These are phyloP conservation scores for Metschnikowia sp. DNA, from an alignment of 805 yeast species.

Conservation along the genomic window DNA sequence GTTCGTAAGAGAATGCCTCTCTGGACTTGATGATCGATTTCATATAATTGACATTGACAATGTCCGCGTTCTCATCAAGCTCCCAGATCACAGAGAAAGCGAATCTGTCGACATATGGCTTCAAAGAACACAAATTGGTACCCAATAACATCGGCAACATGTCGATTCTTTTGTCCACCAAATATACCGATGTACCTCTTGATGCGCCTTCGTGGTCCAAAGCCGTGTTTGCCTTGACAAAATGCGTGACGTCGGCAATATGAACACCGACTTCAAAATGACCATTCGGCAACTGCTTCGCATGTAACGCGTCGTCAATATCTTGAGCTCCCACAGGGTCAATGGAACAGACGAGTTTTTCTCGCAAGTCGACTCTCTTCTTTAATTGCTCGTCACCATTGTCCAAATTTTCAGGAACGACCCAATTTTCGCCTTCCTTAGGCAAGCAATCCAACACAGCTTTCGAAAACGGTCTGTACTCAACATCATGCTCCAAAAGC, in stretches of 20 bases:
- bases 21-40: constrained; percentile 88
- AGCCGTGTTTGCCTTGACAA: constrained; percentile 89
- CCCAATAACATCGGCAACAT: constrained; percentile 96
- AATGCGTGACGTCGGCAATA: constrained; percentile 97
- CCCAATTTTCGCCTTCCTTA: constrained; percentile 90
- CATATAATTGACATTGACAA: constrained; percentile 71
- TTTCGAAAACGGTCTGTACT: constrained; percentile 91
- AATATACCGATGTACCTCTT: constrained; percentile 94
- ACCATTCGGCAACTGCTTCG: constrained; percentile 79
- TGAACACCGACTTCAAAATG: constrained; percentile 98
- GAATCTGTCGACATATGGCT: constrained; percentile 92
- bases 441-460: constrained; percentile 92
- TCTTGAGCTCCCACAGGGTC: constrained; percentile 99
- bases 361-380: constrained; percentile 81
- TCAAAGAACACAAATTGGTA: constrained; percentile 91
- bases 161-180: constrained; percentile 97
- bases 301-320: constrained; percentile 97
- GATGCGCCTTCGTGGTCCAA: constrained; percentile 95
- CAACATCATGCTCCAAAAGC: constrained; percentile 91
- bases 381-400: constrained; percentile 52
- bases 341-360: constrained; percentile 86
- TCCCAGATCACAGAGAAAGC: constrained; percentile 98
- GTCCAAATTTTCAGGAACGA: constrained; percentile 63
- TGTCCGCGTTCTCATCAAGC: constrained; percentile 79
- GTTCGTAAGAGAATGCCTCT: constrained; percentile 92